Base-by-base conservation (phyloP, 306 rosid genomes). In the Phaseolus lunatus region DNA sequence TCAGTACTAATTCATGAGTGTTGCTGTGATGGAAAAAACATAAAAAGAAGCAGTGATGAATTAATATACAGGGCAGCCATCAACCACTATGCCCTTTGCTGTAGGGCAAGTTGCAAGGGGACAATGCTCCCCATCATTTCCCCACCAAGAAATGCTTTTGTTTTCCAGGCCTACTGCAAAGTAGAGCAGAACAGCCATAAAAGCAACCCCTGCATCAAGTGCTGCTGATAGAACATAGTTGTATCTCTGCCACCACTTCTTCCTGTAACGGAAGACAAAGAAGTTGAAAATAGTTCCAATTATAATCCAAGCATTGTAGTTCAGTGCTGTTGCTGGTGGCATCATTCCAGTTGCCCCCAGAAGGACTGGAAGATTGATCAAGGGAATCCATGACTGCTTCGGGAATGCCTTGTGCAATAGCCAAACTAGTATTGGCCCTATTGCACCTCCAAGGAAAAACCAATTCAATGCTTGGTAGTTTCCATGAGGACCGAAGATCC, bases 181-280 rank as follows among this genome's bases (percentile, higher is more conserved):
- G 72, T 90, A 90, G 56, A 88, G 48, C 37, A 90, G 2, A 26
- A 92, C 89, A 3, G 82, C 89, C 97, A 92, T 90, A 81, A 92
- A 90, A 70, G 97, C 92, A 72, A 92, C 88, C 20, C 96, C 93
- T 4, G 90, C 91, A 87, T 90, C 93, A 72, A 92, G 79, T 78
- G 96, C 96, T 37, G 92, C 92, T 23, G 97, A 92, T 11, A 92
- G 87, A 80, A 92, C 76, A 77, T 92, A 88, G 62, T 92, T 92
- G 85, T 92, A 92, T 67, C 90, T 87, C 86, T 86, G 97, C 92
- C 97, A 92, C 93, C 97, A 88, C 20, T 63, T 33, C 86, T 92
- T 88, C 78, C 85, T 70, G 81, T 90, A 90, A 3, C 89, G 88
- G 80, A 88, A 90, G 67, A 92, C 6, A 62, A 87, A 88, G 79